phyloP scores from a whole-genome alignment of 768 basidiomycete genomes.

The Podaxis mareebaensis region DNA sequence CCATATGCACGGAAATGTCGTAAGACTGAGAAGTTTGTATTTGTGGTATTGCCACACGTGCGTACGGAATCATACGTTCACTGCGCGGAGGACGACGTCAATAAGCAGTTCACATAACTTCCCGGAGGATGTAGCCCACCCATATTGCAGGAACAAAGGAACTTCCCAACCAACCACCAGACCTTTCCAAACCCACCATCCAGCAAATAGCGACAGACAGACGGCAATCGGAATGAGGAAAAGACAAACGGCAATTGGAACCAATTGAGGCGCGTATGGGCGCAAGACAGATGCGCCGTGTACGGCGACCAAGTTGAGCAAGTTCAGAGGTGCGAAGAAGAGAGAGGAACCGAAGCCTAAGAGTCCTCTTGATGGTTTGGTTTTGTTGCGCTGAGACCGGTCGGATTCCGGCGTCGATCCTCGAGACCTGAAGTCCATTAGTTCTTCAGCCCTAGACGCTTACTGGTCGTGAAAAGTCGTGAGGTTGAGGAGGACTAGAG shows the following conservation, averaged over 20 bases:
- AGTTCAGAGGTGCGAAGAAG: constrained; percentile 18
- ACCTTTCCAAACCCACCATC: constrained; percentile 73
- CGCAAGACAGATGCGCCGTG: constrained; percentile 38
- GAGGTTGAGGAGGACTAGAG: neutral
- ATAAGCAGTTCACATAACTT: constrained; percentile 8
- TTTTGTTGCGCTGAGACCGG: neutral
- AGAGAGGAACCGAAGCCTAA: constrained; percentile 12
- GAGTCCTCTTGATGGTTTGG: neutral
- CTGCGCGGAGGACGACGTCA: constrained; percentile 34
- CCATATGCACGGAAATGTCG: constrained; percentile 66
- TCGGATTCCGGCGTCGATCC: neutral
- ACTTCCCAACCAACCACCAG: constrained; percentile 71
- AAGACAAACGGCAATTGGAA: constrained; percentile 65
- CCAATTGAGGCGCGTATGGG: constrained; percentile 58
- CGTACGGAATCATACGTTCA: constrained; percentile 66
- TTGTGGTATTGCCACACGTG: constrained; percentile 48
- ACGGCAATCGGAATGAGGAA: constrained; percentile 63
- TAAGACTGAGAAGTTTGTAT: constrained; percentile 70
- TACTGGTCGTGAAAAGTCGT: neutral
- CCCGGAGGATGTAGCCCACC: constrained; percentile 44
- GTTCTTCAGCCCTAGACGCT: neutral
- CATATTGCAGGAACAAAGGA: constrained; percentile 75
- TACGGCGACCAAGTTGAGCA: constrained; percentile 21
- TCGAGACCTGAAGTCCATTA: neutral
- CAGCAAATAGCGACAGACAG: constrained; percentile 63